These are phyloP conservation scores for Rhodotorula taiwanensis DNA, from an alignment of 768 basidiomycete genomes.

Conservation along the genomic window DNA sequence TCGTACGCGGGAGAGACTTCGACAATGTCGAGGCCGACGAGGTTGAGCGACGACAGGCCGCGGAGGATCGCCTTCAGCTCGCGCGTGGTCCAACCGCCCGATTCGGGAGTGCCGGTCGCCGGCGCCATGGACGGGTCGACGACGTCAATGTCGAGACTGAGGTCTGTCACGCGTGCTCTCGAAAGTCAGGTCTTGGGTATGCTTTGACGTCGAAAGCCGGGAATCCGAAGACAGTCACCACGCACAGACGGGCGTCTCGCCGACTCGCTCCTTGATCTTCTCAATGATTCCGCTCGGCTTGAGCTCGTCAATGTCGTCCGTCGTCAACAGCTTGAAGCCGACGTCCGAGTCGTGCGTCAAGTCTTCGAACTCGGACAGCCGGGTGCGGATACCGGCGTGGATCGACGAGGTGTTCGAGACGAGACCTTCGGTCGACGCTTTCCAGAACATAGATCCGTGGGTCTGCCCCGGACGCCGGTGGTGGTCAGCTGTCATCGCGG, in stretches of 20 bases:
- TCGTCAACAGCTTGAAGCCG: constrained; percentile 27
- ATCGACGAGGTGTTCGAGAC: constrained; percentile 62
- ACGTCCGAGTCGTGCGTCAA: constrained; percentile 20
- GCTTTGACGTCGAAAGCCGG: not conserved
- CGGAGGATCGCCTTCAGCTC: constrained; percentile 74
- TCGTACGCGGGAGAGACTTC: constrained; percentile 60
- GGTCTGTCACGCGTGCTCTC: too few relatives aligned
- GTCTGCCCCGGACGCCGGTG: not conserved
- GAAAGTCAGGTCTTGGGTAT: constrained; percentile 60
- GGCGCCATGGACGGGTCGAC: constrained; percentile 75
- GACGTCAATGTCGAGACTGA: constrained; percentile 72
- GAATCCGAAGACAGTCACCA: constrained; percentile 47
- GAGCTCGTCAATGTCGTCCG: constrained; percentile 31
- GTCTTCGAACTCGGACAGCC: constrained; percentile 52
- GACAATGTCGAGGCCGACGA: constrained; percentile 67
- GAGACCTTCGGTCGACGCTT: constrained; percentile 70
- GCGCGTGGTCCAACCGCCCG: constrained; percentile 75
- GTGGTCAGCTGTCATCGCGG: not conserved
- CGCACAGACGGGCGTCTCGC: constrained; percentile 62
- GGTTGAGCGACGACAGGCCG: constrained; percentile 69
- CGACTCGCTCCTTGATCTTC: constrained; percentile 65
- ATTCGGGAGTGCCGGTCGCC: constrained; percentile 71
- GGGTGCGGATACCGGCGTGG: constrained; percentile 79
- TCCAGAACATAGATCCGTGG: constrained; percentile 62
- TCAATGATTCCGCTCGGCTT: constrained; percentile 58